Conservation (phyloP, 2,329 filamentous ascomycete species). For the Acephala macrosclerotiorum region DNA sequence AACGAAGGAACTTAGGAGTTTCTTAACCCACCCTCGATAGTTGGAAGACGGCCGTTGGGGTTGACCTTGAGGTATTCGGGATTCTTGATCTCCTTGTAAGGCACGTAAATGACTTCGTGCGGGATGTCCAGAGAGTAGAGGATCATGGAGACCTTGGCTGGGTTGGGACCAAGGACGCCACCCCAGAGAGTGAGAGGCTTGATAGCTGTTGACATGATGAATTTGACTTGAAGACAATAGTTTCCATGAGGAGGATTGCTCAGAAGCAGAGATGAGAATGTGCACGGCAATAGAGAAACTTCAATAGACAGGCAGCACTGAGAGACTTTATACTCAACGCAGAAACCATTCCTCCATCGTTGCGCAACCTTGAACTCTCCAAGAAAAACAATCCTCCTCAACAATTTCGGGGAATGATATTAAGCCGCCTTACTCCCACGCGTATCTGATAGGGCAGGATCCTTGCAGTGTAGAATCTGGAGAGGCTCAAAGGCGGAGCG, state of each 20-base stretch:
- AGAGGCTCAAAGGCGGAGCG: conserved; percentile 2
- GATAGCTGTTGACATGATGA: background rate
- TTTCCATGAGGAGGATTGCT: background rate
- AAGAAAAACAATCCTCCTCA: background rate
- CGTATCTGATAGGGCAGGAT: background rate
- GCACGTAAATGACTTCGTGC: conserved; percentile 43
- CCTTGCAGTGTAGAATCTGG: background rate
- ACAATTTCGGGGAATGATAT: background rate
- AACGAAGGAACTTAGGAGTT: too few species aligned
- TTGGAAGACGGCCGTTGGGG: conserved; percentile 41
- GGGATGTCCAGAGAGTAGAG: conserved; percentile 51
- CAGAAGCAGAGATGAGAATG: background rate
- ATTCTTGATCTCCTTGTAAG: conserved; percentile 44
- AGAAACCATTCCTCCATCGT: background rate
- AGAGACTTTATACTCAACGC: background rate
- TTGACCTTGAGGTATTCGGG: conserved; percentile 45
- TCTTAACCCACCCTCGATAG: conserved; percentile 37
- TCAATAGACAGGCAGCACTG: background rate
- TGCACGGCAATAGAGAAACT: background rate
- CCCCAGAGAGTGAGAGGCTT: conserved; percentile 1
- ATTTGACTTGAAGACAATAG: background rate
- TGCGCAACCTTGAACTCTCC: background rate
- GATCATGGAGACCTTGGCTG: conserved; percentile 50
- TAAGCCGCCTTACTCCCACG: conserved; percentile 3
- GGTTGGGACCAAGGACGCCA: conserved; percentile 25